phyloP scores from a whole-genome alignment of 768 basidiomycete genomes.

The Coprinopsis marcescibilis region DNA sequence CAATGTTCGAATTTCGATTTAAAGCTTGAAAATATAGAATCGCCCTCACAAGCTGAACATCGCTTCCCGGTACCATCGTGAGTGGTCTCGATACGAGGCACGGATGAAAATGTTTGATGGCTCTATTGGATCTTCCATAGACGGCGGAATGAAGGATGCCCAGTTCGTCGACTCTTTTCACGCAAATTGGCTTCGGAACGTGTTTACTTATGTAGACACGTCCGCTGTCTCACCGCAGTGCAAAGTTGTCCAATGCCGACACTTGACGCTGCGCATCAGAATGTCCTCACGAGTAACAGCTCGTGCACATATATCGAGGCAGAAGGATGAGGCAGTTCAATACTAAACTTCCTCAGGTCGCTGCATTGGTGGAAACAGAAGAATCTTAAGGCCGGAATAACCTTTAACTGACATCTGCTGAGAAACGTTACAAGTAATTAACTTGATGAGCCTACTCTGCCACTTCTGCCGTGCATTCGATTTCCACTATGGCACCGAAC shows the following conservation, averaged over 20 bases:
- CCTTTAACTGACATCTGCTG: not conserved
- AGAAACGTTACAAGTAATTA: not conserved
- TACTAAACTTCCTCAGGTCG: slow-evolving; percentile 41
- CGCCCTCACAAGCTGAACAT: no score
- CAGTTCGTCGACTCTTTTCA: slow-evolving; percentile 30
- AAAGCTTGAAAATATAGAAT: no score
- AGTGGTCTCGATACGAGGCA: no score
- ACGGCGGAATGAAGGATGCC: slow-evolving; percentile 87
- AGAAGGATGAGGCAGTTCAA: slow-evolving; percentile 39
- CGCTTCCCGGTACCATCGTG: no score
- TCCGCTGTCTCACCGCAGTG: slow-evolving; percentile 62
- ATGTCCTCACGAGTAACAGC: slow-evolving; percentile 78
- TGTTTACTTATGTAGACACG: slow-evolving; percentile 38
- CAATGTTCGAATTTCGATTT: no score
- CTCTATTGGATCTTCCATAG: slow-evolving; percentile 67
- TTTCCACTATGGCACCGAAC: slow-evolving; percentile 13
- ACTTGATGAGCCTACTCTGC: not conserved
- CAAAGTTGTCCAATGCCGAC: slow-evolving; percentile 66
- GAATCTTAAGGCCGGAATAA: slow-evolving; percentile 32
- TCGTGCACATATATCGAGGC: slow-evolving; percentile 60
- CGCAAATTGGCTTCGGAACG: slow-evolving; percentile 6
- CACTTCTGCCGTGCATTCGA: slow-evolving; percentile 13
- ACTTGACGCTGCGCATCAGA: slow-evolving; percentile 68
- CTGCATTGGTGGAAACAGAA: slow-evolving; percentile 83
- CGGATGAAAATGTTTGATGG: slow-evolving; percentile 72